A percentile compares a stretch with the other conserved stretches of the same genome.
phyloP scores from a whole-genome alignment of 169 alveolate species.

The Eimeria maxima region DNA sequence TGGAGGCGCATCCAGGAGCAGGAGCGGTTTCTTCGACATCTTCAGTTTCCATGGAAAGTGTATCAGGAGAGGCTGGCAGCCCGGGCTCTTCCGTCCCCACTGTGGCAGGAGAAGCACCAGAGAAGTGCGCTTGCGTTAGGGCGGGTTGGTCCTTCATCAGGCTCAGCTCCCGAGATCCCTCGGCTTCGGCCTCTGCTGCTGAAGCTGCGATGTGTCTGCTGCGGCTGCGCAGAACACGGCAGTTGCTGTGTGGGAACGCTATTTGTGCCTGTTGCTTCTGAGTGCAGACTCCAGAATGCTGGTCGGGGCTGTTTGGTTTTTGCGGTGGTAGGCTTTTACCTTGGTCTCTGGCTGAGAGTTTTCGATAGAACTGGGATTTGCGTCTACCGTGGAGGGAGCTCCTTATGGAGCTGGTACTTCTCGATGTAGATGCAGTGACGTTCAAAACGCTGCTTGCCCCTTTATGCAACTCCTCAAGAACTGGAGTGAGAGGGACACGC shows the following conservation, averaged over 20 bases:
- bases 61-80: conserved; percentile 67
- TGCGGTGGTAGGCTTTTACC: not conserved
- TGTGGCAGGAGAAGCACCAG: not conserved
- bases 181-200: not conserved
- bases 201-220: not conserved
- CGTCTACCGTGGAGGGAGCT: not conserved
- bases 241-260: conserved; percentile 5
- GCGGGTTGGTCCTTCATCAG: not conserved
- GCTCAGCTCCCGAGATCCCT: conserved; percentile 1
- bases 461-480: not conserved
- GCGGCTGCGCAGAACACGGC: conserved; percentile 50
- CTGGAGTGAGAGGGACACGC: not conserved
- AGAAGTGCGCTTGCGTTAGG: not conserved
- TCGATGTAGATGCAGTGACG: conserved; percentile 1
- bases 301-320: not conserved
- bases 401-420: not conserved
- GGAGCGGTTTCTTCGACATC: not conserved
- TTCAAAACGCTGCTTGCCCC: not conserved
- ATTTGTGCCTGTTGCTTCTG: conserved; percentile 10
- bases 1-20: not conserved
- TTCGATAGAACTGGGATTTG: not conserved
- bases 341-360: not conserved
- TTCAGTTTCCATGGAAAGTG: conserved; percentile 5
- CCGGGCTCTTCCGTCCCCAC: not conserved
- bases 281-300: not conserved